phyloP scores from a whole-genome alignment of 257 asterid species.

The Leptodermis oblonga region DNA sequence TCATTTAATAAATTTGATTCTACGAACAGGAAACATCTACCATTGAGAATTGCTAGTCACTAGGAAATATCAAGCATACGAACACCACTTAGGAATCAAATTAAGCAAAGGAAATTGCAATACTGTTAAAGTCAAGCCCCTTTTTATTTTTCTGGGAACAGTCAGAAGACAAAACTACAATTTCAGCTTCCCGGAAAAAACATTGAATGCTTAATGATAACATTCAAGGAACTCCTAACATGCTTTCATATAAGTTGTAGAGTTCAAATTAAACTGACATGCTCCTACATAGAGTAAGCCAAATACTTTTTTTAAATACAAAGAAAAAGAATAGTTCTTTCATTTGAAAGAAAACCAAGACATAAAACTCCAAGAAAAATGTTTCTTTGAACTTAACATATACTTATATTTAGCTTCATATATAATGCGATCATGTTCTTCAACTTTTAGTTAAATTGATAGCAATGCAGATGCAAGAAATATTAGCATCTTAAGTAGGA shows the following conservation, averaged over 20 bases:
- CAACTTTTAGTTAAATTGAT: too few relatives aligned
- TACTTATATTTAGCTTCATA: too few relatives aligned
- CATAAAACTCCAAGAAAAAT: too few relatives aligned
- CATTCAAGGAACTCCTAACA: not conserved
- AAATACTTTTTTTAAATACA: too few relatives aligned
- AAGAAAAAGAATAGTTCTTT: too few relatives aligned
- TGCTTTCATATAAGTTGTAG: too few relatives aligned
- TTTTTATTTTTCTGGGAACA: not conserved
- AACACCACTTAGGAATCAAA: too few relatives aligned
- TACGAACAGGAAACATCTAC: not conserved
- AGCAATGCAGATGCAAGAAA: too few relatives aligned
- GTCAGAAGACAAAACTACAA: not conserved
- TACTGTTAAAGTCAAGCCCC: not conserved
- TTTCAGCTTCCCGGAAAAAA: not conserved
- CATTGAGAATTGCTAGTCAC: not conserved
- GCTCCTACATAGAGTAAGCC: not conserved
- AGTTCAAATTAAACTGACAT: not conserved
- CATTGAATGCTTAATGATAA: not conserved
- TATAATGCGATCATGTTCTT: not conserved
- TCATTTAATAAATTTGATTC: not conserved
- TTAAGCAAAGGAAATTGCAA: too few relatives aligned
- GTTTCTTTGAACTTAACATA: too few relatives aligned
- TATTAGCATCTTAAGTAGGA: too few relatives aligned
- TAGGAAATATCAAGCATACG: not conserved
- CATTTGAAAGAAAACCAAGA: too few relatives aligned